Percentiles rank a stretch among this genome's conserved stretches.
These are phyloP conservation scores for Hypoxylon sp. DNA, from an alignment of 2,329 filamentous ascomycete genomes.

Conservation along the genomic window DNA sequence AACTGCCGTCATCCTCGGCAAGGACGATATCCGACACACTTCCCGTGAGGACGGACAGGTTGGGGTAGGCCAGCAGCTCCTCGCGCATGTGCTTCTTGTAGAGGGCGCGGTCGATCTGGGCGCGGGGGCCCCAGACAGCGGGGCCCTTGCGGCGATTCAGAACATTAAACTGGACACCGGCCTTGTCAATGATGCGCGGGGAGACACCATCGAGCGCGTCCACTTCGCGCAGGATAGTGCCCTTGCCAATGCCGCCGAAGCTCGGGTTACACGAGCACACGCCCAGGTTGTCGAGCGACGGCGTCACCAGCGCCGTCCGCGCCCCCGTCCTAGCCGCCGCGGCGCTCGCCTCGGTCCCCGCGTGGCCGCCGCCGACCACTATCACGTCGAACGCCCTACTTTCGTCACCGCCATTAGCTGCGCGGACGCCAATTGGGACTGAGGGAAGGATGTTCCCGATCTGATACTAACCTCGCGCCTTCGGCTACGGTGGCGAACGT, in stretches of 20 bases:
- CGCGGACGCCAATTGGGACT: not conserved
- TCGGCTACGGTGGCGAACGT: constrained; percentile 46
- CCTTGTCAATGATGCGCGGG: constrained; percentile 88
- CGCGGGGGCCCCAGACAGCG: constrained; percentile 95
- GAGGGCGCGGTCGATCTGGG: constrained; percentile 90
- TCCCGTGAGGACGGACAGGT: constrained; percentile 81
- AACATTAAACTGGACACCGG: constrained; percentile 91
- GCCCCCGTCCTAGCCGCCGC: constrained; percentile 90
- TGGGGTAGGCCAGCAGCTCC: constrained; percentile 79
- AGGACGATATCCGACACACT: constrained; percentile 93
- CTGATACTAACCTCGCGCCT: constrained; percentile 42
- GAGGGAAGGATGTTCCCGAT: not conserved
- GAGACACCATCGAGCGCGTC: constrained; percentile 93
- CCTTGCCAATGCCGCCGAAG: constrained; percentile 98
- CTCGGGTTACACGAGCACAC: constrained; percentile 97
- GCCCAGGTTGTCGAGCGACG: constrained; percentile 85
- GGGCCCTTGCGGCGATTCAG: constrained; percentile 90
- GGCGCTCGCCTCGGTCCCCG: constrained; percentile 90
- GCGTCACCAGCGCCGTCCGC: constrained; percentile 87
- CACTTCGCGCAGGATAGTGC: constrained; percentile 92
- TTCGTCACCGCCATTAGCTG: not conserved
- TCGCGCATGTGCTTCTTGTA: constrained; percentile 92
- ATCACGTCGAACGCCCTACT: constrained; percentile 84
- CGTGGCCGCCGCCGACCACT: constrained; percentile 95
- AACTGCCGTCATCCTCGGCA: constrained; percentile 60